Percentiles rank a stretch among this genome's conserved stretches.
Evolutionary conservation across 345 rosid genomes (phyloP).

Genomic region (Citrus sinensis): DNA sequence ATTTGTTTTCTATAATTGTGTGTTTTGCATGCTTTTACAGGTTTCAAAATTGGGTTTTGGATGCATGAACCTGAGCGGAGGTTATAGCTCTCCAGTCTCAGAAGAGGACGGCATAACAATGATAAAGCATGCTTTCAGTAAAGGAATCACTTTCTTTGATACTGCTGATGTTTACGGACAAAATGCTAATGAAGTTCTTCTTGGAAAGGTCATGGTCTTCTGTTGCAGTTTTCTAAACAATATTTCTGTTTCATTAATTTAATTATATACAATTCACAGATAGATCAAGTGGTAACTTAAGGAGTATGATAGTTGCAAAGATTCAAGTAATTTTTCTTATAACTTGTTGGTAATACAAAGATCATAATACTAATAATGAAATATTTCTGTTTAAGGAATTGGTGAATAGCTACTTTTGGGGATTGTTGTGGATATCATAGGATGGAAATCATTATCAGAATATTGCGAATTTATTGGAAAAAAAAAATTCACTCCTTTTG

Average conservation of each 20-base stretch:
- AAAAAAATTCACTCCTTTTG: not conserved
- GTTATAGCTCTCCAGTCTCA: not conserved
- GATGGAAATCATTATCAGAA: not conserved
- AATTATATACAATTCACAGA: no score
- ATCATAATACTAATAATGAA: not conserved
- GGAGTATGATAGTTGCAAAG: not conserved
- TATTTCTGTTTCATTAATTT: not conserved
- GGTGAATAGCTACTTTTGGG: not conserved
- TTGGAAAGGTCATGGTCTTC: not conserved
- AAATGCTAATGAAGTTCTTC: slow-evolving; percentile 22
- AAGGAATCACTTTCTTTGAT: slow-evolving; percentile 41
- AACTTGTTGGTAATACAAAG: no score
- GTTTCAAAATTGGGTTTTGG: not conserved
- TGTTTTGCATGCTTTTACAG: not conserved
- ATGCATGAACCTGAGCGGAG: slow-evolving; percentile 28
- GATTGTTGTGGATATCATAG: no score
- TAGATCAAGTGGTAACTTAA: not conserved
- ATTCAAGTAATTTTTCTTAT: not conserved
- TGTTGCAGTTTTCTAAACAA: no score
- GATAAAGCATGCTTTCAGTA: slow-evolving; percentile 27
- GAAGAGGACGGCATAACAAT: not conserved
- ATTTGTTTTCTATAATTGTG: not conserved
- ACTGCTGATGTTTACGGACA: slow-evolving; percentile 34
- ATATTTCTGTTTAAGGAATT: not conserved
- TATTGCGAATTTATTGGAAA: not conserved